These are phyloP conservation scores for Thalassia testudinum DNA, from an alignment of 116 monocot species.

Conservation along the genomic window DNA sequence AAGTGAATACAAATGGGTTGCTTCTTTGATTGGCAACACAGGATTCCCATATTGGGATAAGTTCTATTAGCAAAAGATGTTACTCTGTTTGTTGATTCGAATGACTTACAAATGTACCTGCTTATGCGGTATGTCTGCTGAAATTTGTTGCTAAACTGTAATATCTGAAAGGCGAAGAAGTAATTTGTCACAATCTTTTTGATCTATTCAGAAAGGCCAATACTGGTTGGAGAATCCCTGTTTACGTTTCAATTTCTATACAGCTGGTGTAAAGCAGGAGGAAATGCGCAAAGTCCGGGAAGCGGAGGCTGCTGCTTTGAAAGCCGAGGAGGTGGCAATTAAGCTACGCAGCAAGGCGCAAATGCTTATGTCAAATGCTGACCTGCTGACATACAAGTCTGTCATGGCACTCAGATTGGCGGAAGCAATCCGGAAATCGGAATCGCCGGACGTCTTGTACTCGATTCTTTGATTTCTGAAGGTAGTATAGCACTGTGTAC, in stretches of 20 bases:
- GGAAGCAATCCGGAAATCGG: conserved; percentile 21
- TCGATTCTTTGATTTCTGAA: conserved; percentile 2
- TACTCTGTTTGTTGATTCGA: too few species aligned
- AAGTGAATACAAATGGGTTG: too few species aligned
- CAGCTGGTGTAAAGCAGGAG: conserved; percentile 32
- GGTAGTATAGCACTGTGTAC: not conserved
- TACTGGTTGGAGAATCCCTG: too few species aligned
- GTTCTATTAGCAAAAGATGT: too few species aligned
- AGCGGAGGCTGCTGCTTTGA: conserved; percentile 21
- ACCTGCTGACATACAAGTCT: conserved; percentile 48
- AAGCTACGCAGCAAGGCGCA: conserved; percentile 39
- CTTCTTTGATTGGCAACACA: too few species aligned
- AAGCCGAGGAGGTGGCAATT: conserved; percentile 27
- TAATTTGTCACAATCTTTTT: too few species aligned
- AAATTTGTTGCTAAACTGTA: too few species aligned
- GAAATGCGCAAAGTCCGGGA: conserved; percentile 26
- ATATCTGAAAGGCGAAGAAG: too few species aligned
- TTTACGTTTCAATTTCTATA: not conserved
- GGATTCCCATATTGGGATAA: too few species aligned
- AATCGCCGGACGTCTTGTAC: conserved; percentile 14
- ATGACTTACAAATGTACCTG: too few species aligned
- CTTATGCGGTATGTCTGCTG: too few species aligned
- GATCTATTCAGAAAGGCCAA: too few species aligned
- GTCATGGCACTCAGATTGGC: conserved; percentile 48
- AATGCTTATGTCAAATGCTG: conserved; percentile 55